Evolutionary conservation across 345 rosid species (phyloP).

Genomic region (Eucalyptus tenuipes): DNA sequence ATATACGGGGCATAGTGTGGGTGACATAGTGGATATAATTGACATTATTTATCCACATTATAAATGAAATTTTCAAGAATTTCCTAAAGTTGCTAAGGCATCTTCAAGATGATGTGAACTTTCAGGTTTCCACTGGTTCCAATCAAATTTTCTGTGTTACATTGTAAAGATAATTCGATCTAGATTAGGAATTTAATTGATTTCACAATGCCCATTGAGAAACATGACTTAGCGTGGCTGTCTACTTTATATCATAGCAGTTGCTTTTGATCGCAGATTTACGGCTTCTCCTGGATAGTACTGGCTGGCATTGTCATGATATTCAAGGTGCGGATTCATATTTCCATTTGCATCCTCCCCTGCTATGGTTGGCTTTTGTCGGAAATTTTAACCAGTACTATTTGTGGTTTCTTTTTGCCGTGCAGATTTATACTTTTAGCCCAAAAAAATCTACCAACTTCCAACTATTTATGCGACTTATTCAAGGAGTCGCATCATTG

Average conservation of each 20-base stretch:
- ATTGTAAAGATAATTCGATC: background rate
- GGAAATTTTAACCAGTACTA: background rate
- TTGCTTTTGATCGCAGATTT: slow-evolving; percentile 35
- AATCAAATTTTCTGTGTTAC: background rate
- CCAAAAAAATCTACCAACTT: slow-evolving; percentile 59
- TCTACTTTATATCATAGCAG: background rate
- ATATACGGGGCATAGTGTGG: background rate
- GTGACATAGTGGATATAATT: background rate
- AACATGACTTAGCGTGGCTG: background rate
- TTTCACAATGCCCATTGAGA: background rate
- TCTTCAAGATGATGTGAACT: background rate
- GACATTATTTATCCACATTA: background rate
- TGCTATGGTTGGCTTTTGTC: background rate
- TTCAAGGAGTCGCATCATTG: slow-evolving; percentile 68
- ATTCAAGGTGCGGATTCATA: slow-evolving; percentile 47
- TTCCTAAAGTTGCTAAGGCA: background rate
- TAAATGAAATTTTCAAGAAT: background rate
- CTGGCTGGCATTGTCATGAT: slow-evolving; percentile 53
- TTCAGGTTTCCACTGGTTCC: background rate
- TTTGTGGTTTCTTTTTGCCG: background rate
- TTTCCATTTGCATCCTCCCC: background rate
- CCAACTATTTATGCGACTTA: slow-evolving; percentile 59
- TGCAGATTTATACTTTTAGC: slow-evolving; percentile 69
- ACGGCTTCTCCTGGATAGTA: slow-evolving; percentile 88
- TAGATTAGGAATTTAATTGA: background rate